A percentile compares a stretch with the other conserved stretches of the same genome.
Evolutionary conservation across 768 basidiomycete genomes (phyloP).

Genomic region (Baorangia bicolor): DNA sequence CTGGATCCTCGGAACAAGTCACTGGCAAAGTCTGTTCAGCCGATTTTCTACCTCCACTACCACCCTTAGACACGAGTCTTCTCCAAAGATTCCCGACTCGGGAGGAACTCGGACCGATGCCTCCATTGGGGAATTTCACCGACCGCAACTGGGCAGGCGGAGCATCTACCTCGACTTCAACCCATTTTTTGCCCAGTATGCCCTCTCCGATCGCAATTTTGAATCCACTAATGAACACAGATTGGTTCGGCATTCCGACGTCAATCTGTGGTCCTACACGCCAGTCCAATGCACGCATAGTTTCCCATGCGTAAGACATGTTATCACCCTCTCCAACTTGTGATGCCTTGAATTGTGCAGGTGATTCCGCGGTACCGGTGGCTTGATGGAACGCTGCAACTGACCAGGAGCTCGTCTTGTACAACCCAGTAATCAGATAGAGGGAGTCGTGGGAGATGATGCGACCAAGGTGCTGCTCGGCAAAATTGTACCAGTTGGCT

Average conservation of each 20-base stretch:
- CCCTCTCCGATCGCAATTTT: constrained; percentile 15
- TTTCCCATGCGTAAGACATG: constrained; percentile 17
- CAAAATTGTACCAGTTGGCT: constrained; percentile 29
- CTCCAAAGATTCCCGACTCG: not conserved
- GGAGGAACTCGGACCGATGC: not conserved
- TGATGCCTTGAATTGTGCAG: constrained; percentile 19
- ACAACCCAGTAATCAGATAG: constrained; percentile 26
- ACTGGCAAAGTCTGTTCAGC: not conserved
- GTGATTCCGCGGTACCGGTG: not conserved
- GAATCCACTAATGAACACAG: constrained; percentile 24
- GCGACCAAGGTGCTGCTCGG: constrained; percentile 13
- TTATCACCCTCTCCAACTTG: not conserved
- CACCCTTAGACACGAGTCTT: not conserved
- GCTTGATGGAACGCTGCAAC: constrained; percentile 19
- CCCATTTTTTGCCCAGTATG: constrained; percentile 1
- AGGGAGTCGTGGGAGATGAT: constrained; percentile 22
- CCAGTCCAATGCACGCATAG: constrained; percentile 9
- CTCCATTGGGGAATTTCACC: not conserved
- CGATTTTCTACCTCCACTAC: not conserved
- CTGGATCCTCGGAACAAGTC: not conserved
- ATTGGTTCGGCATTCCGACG: constrained; percentile 13
- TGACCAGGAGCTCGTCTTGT: constrained; percentile 23
- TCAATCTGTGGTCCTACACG: constrained; percentile 7
- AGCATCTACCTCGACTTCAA: not conserved
- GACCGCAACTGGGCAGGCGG: not conserved